Percentiles rank a stretch among this genome's conserved stretches.
These are phyloP conservation scores for Blastocystis sp. DNA, from an alignment of 352 stramenopile genomes.

Conservation along the genomic window DNA sequence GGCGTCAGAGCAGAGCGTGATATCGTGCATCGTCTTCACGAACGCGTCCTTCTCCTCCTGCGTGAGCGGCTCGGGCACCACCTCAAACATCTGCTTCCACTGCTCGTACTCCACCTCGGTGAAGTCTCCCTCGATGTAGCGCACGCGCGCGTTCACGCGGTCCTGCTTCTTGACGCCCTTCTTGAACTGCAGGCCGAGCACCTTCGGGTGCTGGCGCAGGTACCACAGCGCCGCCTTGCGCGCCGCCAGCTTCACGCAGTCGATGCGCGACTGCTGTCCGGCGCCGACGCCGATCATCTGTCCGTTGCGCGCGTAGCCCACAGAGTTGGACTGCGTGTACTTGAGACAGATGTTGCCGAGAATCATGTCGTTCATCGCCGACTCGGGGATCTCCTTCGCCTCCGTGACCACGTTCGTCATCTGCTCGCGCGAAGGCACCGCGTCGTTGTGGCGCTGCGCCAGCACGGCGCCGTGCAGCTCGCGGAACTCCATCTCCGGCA, in stretches of 20 bases:
- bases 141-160: conserved; percentile 93
- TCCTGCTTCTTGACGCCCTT: conserved; percentile 90
- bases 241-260: conserved; percentile 94
- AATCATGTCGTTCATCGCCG: conserved; percentile 84
- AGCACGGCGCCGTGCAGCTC: conserved; percentile 96
- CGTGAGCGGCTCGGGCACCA: conserved; percentile 81
- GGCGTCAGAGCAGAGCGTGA: conserved; percentile 91
- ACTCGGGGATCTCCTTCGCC: conserved; percentile 70
- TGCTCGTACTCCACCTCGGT: conserved; percentile 80
- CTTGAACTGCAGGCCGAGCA: conserved; percentile 87
- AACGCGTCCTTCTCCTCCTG: conserved; percentile 84
- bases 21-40: conserved; percentile 65
- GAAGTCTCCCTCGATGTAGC: conserved; percentile 99
- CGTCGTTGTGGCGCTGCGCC: conserved; percentile 91
- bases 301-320: conserved; percentile 93
- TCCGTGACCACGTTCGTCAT: conserved; percentile 79
- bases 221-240: conserved; percentile 94
- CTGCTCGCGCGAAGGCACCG: conserved; percentile 81
- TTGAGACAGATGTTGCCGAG: conserved; percentile 97
- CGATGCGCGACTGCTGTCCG: conserved; percentile 93
- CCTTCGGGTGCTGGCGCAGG: conserved; percentile 91
- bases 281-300: conserved; percentile 99
- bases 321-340: conserved; percentile 98
- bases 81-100: conserved; percentile 88
- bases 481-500: conserved; percentile 85